These are phyloP conservation scores for Erodium moschatum DNA, from an alignment of 441 rosid species.

Conservation along the genomic window DNA sequence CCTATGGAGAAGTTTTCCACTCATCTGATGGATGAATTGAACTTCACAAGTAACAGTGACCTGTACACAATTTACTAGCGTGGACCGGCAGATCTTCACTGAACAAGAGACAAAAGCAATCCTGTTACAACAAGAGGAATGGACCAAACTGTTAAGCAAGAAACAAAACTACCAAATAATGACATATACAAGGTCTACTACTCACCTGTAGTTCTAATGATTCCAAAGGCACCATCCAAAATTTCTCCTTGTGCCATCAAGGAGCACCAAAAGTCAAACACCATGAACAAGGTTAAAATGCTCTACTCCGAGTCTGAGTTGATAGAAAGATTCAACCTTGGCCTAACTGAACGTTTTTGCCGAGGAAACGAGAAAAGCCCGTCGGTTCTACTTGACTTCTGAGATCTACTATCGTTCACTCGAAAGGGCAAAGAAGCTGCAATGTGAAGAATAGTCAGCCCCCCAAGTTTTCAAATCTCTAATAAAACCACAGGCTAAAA, in stretches of 20 bases:
- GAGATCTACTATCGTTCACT: slow-evolving; percentile 59
- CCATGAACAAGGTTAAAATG: not conserved
- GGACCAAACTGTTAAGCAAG: slow-evolving; percentile 3
- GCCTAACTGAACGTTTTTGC: slow-evolving; percentile 83
- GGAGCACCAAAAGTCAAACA: slow-evolving; percentile 2
- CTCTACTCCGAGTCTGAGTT: slow-evolving; percentile 70
- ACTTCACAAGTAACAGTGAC: slow-evolving; percentile 19
- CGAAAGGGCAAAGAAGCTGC: slow-evolving; percentile 54
- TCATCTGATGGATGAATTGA: not conserved
- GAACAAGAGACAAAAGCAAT: not conserved
- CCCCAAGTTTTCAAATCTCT: not conserved
- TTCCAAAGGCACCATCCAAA: too few species aligned
- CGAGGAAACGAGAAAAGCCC: slow-evolving; percentile 70
- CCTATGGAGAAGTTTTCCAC: not conserved
- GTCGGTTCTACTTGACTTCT: slow-evolving; percentile 61
- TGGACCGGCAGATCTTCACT: not conserved
- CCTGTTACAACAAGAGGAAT: not conserved
- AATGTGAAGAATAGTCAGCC: not conserved
- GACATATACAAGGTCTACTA: not conserved
- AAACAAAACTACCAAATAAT: not conserved
- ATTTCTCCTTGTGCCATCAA: too few species aligned
- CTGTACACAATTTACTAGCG: slow-evolving; percentile 25
- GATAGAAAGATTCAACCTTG: slow-evolving; percentile 60
- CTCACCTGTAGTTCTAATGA: slow-evolving; percentile 17
- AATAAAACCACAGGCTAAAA: not conserved